Evolutionary conservation across 768 basidiomycete genomes (phyloP).

Genomic region (Xerocomus potaroensis): DNA sequence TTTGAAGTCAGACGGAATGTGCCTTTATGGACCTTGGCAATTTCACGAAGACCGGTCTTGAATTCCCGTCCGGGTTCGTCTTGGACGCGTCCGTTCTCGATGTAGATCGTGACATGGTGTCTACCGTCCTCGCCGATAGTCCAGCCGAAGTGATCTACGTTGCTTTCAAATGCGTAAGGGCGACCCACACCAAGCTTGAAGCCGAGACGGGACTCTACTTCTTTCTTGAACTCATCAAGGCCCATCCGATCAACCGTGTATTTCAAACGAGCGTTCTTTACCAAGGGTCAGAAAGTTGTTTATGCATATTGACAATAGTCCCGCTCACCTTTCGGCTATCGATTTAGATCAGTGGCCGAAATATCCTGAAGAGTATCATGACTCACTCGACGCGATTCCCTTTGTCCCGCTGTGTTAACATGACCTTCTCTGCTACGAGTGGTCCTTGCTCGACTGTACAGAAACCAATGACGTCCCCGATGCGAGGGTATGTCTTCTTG

Average conservation of each 20-base stretch:
- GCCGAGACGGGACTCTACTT: constrained; percentile 87
- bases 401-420: constrained; percentile 92
- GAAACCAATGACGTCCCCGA: constrained; percentile 87
- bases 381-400: constrained; percentile 92
- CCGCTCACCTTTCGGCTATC: constrained; percentile 52
- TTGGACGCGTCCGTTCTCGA: constrained; percentile 97
- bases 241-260: constrained; percentile 98
- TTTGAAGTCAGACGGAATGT: constrained; percentile 91
- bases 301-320: not conserved
- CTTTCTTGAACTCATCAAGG: constrained; percentile 76
- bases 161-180: constrained; percentile 77
- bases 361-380: not conserved
- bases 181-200: constrained; percentile 71
- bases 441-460: constrained; percentile 83
- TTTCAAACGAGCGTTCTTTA: constrained; percentile 82
- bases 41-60: constrained; percentile 89
- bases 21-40: constrained; percentile 93
- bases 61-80: constrained; percentile 88
- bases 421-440: constrained; percentile 85
- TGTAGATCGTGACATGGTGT: constrained; percentile 90
- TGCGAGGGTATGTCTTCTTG: constrained; percentile 97
- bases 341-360: not conserved
- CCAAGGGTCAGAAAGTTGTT: constrained; percentile 10
- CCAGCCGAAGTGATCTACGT: constrained; percentile 96
- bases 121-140: constrained; percentile 78